phyloP scores from a whole-genome alignment of 495 filamentous ascomycete species.

The Cudoniella acicularis region DNA sequence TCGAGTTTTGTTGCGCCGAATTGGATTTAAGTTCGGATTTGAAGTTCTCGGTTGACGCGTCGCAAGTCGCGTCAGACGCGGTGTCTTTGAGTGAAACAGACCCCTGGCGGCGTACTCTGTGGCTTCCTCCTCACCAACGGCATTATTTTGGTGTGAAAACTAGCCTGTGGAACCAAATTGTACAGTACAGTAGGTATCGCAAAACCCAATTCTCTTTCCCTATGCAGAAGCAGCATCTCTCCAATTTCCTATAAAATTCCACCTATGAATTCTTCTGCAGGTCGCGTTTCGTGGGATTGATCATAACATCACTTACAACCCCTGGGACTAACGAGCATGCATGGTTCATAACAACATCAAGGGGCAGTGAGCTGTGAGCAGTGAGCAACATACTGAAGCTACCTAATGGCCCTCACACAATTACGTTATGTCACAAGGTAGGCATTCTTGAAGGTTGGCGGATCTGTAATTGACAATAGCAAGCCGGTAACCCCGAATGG shows the following conservation, averaged over 20 bases:
- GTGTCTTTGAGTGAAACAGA: neutral
- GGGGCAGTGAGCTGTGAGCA: no score
- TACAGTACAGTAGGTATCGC: neutral
- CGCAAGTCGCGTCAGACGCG: neutral
- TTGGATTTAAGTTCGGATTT: neutral
- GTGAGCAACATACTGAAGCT: slow-evolving; percentile 10
- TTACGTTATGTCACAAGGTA: slow-evolving; percentile 23
- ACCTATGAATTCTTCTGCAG: neutral
- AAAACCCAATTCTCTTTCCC: neutral
- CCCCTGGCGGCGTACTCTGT: neutral
- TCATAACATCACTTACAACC: slow-evolving; percentile 8
- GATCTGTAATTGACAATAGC: neutral
- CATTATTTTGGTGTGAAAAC: neutral
- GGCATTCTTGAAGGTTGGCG: neutral
- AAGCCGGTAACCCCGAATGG: slow-evolving; percentile 57
- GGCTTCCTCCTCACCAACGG: neutral
- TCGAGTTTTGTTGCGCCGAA: neutral
- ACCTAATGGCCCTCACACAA: slow-evolving; percentile 6
- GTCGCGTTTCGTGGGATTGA: neutral
- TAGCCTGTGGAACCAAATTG: neutral
- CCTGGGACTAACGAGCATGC: slow-evolving; percentile 16
- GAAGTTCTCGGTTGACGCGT: neutral
- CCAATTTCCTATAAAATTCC: neutral
- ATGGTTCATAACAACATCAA: slow-evolving; percentile 9
- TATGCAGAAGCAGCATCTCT: neutral